A percentile compares a stretch with the other conserved stretches of the same genome.
phyloP scores from a whole-genome alignment of 139 green algal species.

The Chlorella sp. region DNA sequence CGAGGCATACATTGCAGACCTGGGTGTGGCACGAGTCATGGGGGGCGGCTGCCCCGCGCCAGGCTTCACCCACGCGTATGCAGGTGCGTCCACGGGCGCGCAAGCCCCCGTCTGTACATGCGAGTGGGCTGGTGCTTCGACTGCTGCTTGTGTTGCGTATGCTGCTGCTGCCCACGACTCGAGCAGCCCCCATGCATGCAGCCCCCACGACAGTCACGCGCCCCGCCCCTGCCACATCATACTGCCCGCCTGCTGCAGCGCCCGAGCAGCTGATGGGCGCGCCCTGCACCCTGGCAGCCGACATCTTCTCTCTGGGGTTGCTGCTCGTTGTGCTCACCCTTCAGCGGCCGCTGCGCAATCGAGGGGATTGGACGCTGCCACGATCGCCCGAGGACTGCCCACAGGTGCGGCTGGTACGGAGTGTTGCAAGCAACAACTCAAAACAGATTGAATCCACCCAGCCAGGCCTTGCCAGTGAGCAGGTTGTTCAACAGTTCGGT shows the following conservation, averaged over 20 bases:
- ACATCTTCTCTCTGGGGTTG: neutral
- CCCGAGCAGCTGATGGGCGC: constrained; percentile 2
- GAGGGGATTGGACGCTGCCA: neutral
- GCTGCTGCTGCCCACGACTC: no score
- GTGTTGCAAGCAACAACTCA: no score
- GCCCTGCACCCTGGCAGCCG: neutral
- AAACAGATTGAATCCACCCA: no score
- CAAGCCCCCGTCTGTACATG: no score
- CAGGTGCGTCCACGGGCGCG: neutral
- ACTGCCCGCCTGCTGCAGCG: neutral
- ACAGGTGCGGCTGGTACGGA: neutral
- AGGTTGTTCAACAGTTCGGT: no score
- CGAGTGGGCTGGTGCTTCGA: neutral
- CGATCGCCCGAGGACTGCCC: neutral
- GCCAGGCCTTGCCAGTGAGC: no score
- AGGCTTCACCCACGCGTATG: neutral
- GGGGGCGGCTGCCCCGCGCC: neutral
- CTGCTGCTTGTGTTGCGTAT: no score
- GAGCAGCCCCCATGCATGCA: no score
- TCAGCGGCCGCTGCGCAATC: neutral
- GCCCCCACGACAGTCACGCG: no score
- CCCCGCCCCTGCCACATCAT: no score
- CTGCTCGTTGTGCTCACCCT: neutral
- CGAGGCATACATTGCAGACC: neutral
- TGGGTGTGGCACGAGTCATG: neutral